These are phyloP conservation scores for Sungouiella thailandica DNA, from an alignment of 805 yeast genomes.

Conservation along the genomic window DNA sequence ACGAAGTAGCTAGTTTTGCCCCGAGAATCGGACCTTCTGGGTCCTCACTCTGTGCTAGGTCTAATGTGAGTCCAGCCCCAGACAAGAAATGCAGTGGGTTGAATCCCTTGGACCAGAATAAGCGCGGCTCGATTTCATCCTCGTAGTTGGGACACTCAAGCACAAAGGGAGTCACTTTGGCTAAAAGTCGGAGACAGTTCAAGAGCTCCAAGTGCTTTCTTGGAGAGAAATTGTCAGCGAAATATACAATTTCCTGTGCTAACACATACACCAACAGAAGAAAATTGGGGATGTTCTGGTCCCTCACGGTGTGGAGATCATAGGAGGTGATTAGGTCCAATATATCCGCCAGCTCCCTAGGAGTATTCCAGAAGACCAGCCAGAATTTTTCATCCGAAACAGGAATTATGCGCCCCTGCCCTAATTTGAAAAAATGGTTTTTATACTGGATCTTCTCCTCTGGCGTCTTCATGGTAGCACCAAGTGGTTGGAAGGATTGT, in stretches of 20 bases:
- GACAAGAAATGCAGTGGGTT: constrained; percentile 27
- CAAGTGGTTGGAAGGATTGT: neutral
- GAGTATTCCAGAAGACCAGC: constrained; percentile 29
- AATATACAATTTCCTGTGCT: constrained; percentile 18
- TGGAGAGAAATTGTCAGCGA: constrained; percentile 7
- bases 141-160: constrained; percentile 45
- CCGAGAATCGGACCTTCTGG: constrained; percentile 6
- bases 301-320: constrained; percentile 59
- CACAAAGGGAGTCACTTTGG: constrained; percentile 60
- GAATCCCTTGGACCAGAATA: constrained; percentile 35
- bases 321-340: constrained; percentile 49
- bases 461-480: constrained; percentile 57
- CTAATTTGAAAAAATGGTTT: constrained; percentile 55
- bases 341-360: constrained; percentile 51
- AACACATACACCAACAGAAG: constrained; percentile 42
- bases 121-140: constrained; percentile 21
- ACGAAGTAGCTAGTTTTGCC: constrained; percentile 8
- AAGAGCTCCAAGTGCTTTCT: constrained; percentile 35
- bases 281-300: constrained; percentile 54
- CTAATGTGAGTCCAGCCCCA: no score
- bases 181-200: constrained; percentile 60
- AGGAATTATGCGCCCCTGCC: constrained; percentile 38
- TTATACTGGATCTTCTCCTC: constrained; percentile 62
- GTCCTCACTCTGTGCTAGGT: no score
- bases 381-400: constrained; percentile 24